A percentile compares a stretch with the other conserved stretches of the same genome.
Evolutionary conservation across 352 stramenopile species (phyloP).

Genomic region (Pythium dissotocum): DNA sequence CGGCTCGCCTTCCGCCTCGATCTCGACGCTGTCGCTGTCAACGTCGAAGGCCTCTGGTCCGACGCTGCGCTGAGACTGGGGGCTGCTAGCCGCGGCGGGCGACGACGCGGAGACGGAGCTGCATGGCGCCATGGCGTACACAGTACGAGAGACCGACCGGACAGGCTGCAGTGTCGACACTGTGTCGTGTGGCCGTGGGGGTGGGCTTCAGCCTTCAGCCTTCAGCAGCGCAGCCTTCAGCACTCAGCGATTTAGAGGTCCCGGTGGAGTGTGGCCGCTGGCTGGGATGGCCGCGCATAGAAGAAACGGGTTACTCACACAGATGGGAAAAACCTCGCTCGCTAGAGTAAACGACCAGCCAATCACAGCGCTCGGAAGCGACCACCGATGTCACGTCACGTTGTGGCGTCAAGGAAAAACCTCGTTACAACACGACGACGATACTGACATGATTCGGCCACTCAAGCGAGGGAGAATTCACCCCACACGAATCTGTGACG

Average conservation of each 20-base stretch:
- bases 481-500: conserved; percentile 1
- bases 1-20: conserved; percentile 10
- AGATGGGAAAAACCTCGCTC: conserved; percentile 3
- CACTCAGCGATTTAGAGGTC: neutral
- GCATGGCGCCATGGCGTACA: conserved; percentile 7
- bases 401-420: neutral
- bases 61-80: no score
- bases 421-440: conserved; percentile 14
- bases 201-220: neutral
- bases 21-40: neutral
- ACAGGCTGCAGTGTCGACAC: neutral
- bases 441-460: conserved; percentile 11
- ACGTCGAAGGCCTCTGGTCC: neutral
- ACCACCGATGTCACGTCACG: neutral
- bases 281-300: conserved; percentile 11
- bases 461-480: neutral
- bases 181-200: conserved; percentile 10
- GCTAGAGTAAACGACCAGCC: neutral
- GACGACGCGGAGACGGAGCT: conserved; percentile 9
- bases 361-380: neutral
- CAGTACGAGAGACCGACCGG: neutral
- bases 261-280: neutral
- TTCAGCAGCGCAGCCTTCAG: no score
- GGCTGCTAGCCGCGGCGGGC: neutral
- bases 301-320: conserved; percentile 19